Evolutionary conservation across 169 alveolate genomes (phyloP).

Genomic region (Cryptosporidium ryanae): DNA sequence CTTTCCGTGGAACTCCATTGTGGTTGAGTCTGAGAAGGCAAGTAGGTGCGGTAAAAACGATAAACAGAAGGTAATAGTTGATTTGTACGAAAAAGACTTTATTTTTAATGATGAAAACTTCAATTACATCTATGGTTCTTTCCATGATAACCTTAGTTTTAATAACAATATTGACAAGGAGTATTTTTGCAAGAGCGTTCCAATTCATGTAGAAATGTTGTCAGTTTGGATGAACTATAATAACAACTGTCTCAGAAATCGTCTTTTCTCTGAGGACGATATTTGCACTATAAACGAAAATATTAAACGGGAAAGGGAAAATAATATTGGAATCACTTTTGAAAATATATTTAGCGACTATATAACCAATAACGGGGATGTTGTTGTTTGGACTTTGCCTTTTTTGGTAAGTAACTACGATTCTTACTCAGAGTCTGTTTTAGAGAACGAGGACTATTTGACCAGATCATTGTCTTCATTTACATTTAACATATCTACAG

Average conservation of each 20-base stretch:
- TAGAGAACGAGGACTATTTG: conserved; percentile 8
- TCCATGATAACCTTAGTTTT: background rate
- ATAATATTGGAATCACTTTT: background rate
- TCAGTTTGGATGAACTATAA: conserved; percentile 35
- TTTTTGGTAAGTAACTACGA: conserved; percentile 6
- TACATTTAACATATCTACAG: conserved; percentile 12
- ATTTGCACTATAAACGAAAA: conserved; percentile 28
- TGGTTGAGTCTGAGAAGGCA: background rate
- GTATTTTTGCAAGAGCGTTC: background rate
- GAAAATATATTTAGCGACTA: conserved; percentile 29
- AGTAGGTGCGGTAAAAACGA: background rate
- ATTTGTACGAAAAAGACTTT: conserved; percentile 26
- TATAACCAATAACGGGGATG: conserved; percentile 36
- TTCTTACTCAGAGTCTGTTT: background rate
- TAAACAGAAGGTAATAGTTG: conserved; percentile 6
- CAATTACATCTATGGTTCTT: too few species aligned
- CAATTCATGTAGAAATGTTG: conserved; percentile 53
- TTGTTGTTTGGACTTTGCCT: conserved; percentile 56
- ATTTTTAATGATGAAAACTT: background rate
- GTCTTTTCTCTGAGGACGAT: conserved; percentile 18
- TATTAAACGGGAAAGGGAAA: background rate
- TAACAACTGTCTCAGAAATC: conserved; percentile 21
- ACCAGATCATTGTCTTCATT: conserved; percentile 11
- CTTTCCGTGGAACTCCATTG: conserved; percentile 50
- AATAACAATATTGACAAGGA: background rate